Percentiles rank a stretch among this genome's conserved stretches.
These are phyloP conservation scores for Globomyces sp. DNA, from an alignment of 371 early-diverging fungal species.

Conservation along the genomic window DNA sequence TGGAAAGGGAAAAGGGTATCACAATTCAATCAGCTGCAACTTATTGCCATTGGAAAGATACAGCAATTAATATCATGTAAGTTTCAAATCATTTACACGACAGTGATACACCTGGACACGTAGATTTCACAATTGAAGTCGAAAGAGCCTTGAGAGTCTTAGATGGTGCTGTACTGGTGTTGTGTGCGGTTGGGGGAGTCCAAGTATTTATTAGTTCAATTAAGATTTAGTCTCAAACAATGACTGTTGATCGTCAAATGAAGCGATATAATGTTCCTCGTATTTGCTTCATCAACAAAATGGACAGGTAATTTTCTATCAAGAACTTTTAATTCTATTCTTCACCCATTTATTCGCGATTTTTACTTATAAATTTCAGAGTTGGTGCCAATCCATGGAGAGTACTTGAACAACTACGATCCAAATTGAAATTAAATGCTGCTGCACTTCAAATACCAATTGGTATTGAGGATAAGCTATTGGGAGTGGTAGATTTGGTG, in stretches of 20 bases:
- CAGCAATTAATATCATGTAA: slow-evolving; percentile 48
- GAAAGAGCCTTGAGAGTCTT: slow-evolving; percentile 92
- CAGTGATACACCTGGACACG: slow-evolving; percentile 97
- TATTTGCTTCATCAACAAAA: slow-evolving; percentile 92
- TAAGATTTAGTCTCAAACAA: slow-evolving; percentile 72
- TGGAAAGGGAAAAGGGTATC: slow-evolving; percentile 97
- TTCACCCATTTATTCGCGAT: slow-evolving; percentile 64
- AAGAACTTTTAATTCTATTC: slow-evolving; percentile 76
- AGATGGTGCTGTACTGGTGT: slow-evolving; percentile 89
- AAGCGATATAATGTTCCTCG: slow-evolving; percentile 80
- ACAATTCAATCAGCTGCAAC: slow-evolving; percentile 96
- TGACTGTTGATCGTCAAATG: slow-evolving; percentile 89
- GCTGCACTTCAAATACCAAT: slow-evolving; percentile 95
- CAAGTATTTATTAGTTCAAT: slow-evolving; percentile 77
- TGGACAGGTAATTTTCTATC: slow-evolving; percentile 84
- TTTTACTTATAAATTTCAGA: slow-evolving; percentile 28
- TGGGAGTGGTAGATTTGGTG: slow-evolving; percentile 90
- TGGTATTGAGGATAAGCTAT: slow-evolving; percentile 82
- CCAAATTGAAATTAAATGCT: slow-evolving; percentile 84
- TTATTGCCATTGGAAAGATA: slow-evolving; percentile 84
- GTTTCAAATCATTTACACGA: slow-evolving; percentile 53
- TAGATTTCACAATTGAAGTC: slow-evolving; percentile 95
- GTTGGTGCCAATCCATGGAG: slow-evolving; percentile 94
- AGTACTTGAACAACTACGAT: slow-evolving; percentile 85
- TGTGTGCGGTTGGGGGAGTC: slow-evolving; percentile 95